Conservation (phyloP, 352 stramenopile species). For the Aphanomyces cochlioides region DNA sequence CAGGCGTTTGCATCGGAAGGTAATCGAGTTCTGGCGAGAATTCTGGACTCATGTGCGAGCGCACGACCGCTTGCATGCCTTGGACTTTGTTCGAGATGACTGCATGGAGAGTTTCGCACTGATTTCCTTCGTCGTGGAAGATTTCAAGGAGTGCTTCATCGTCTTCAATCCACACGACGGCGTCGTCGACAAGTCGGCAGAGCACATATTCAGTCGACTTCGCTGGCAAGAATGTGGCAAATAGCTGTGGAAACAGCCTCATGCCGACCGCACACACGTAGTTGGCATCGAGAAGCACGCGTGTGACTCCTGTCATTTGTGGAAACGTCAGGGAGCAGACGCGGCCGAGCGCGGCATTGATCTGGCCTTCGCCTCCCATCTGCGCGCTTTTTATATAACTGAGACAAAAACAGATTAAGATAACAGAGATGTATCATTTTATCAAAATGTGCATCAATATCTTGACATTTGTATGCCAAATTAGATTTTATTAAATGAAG, state of each 20-base stretch:
- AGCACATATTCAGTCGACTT: background rate
- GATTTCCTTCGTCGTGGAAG: background rate
- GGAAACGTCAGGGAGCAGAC: slow-evolving; percentile 10
- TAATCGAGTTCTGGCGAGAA: background rate
- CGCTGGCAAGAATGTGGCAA: background rate
- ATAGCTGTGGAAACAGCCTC: background rate
- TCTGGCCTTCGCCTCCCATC: slow-evolving; percentile 13
- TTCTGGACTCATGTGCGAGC: slow-evolving; percentile 12
- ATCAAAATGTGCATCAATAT: background rate
- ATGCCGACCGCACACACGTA: background rate
- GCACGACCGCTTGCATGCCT: background rate
- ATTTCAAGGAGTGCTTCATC: slow-evolving; percentile 2
- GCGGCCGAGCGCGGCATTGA: slow-evolving; percentile 3
- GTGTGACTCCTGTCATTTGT: background rate
- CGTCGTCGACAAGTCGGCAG: slow-evolving; percentile 10
- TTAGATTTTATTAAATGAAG: background rate
- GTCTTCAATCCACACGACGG: background rate
- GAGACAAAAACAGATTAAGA: background rate
- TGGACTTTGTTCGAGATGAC: background rate
- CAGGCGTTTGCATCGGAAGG: background rate
- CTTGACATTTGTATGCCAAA: background rate
- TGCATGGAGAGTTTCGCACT: background rate
- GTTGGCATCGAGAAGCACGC: background rate
- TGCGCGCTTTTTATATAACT: background rate
- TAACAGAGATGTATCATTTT: background rate